Conservation (phyloP, 2,329 filamentous ascomycete genomes). For the Monosporascus sp. region DNA sequence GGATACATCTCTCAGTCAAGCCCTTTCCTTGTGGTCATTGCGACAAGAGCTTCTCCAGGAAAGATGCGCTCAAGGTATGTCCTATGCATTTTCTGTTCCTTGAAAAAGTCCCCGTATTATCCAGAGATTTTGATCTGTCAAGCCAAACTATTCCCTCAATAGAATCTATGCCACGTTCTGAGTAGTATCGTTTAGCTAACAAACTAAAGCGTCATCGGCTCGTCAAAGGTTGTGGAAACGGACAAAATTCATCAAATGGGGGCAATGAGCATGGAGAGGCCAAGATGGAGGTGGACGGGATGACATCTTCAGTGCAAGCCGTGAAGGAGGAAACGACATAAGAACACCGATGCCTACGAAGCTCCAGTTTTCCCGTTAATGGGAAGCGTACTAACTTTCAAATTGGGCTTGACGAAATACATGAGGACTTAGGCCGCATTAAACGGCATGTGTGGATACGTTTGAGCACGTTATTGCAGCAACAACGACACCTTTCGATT, state of each 20-base stretch:
- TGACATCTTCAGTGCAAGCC: neutral
- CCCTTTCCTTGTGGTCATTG: constrained; percentile 89
- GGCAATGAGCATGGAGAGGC: neutral
- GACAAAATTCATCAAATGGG: constrained; percentile 20
- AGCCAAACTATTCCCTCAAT: constrained; percentile 19
- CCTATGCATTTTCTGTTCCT: neutral
- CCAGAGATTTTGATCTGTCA: neutral
- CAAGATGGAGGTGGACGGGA: neutral
- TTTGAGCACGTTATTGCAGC: neutral
- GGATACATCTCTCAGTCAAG: constrained; percentile 92
- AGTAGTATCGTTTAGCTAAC: constrained; percentile 8
- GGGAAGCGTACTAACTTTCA: neutral
- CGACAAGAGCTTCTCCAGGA: constrained; percentile 94
- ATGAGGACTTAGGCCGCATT: neutral
- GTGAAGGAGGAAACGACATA: neutral
- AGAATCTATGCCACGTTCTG: too few relatives aligned
- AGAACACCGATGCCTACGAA: neutral
- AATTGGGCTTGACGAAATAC: neutral
- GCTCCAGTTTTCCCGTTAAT: neutral
- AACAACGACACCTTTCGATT: neutral
- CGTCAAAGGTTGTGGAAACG: constrained; percentile 58
- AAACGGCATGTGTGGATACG: neutral
- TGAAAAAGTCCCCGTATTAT: neutral
- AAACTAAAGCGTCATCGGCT: constrained; percentile 52
- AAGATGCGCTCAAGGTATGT: constrained; percentile 89